Evolutionary conservation across 2,329 filamentous ascomycete species (phyloP).

Genomic region (Neopestalotiopsis sp.): DNA sequence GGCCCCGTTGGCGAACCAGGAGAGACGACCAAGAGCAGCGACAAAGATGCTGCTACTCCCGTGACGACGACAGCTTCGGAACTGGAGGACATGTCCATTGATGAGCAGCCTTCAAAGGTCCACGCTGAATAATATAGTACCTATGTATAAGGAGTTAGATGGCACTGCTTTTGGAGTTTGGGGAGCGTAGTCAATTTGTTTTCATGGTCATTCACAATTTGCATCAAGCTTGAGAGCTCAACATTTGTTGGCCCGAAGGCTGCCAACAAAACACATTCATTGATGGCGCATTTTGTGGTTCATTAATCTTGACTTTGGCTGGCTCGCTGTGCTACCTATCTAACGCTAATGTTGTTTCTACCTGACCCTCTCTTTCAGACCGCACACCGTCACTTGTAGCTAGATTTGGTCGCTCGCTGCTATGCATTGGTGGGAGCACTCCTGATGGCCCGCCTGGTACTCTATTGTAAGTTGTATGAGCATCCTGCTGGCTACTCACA

Average conservation of each 20-base stretch:
- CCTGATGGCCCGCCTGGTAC: background rate
- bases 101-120: background rate
- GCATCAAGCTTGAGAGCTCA: background rate
- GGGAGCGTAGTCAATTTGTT: background rate
- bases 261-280: background rate
- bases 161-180: background rate
- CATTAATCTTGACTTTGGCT: background rate
- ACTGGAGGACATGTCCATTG: constrained; percentile 45
- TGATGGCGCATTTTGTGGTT: background rate
- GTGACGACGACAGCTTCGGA: constrained; percentile 38
- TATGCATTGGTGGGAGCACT: background rate
- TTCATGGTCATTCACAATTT: background rate
- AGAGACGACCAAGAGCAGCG: constrained; percentile 45
- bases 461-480: too few relatives aligned
- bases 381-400: background rate
- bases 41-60: constrained; percentile 31
- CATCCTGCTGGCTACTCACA: background rate
- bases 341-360: background rate
- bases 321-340: background rate
- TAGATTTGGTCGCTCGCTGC: background rate
- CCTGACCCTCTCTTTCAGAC: background rate
- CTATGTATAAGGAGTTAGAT: background rate
- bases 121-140: background rate
- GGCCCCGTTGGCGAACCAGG: constrained; percentile 41
- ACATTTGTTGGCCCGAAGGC: background rate